Percentiles rank a stretch among this genome's conserved stretches.
These are phyloP conservation scores for Cryphonectria nitschkei DNA, from an alignment of 2,329 filamentous ascomycete genomes.

Conservation along the genomic window DNA sequence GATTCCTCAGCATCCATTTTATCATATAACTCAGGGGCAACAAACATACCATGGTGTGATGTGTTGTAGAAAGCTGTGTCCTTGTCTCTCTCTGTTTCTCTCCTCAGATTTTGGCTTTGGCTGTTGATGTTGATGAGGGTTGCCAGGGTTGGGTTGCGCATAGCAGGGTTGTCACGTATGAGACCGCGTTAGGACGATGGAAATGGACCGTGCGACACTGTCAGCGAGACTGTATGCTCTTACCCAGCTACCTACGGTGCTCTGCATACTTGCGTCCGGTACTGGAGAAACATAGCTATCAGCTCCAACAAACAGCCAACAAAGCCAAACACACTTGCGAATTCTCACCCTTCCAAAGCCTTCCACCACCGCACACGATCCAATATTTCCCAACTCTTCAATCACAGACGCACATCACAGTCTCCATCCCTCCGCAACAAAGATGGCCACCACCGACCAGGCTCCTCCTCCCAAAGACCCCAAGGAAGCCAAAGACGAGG, in stretches of 20 bases:
- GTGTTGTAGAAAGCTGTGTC: neutral
- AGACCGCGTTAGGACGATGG: slow-evolving; percentile 8
- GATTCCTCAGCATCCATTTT: too few species aligned
- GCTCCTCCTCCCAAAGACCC: slow-evolving; percentile 19
- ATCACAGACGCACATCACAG: neutral
- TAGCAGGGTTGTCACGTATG: slow-evolving; percentile 14
- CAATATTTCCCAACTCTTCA: neutral
- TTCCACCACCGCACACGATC: neutral
- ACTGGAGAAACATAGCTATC: neutral
- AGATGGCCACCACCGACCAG: slow-evolving; percentile 15
- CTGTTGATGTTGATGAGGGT: slow-evolving; percentile 18
- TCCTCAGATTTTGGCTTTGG: slow-evolving; percentile 3
- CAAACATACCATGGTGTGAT: slow-evolving; percentile 22
- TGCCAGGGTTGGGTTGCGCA: slow-evolving; percentile 7
- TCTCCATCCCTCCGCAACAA: neutral
- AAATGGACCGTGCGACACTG: slow-evolving; percentile 6
- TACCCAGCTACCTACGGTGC: too few species aligned
- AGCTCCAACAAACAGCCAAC: neutral
- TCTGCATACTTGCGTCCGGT: neutral
- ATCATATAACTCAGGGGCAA: too few species aligned
- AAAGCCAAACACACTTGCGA: neutral
- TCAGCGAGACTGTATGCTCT: slow-evolving; percentile 6
- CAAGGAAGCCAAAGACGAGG: slow-evolving; percentile 56
- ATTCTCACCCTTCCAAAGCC: neutral
- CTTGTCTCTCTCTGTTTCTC: neutral